phyloP scores from a whole-genome alignment of 2,329 filamentous ascomycete species.

The Pseudocercospora macadamiae region DNA sequence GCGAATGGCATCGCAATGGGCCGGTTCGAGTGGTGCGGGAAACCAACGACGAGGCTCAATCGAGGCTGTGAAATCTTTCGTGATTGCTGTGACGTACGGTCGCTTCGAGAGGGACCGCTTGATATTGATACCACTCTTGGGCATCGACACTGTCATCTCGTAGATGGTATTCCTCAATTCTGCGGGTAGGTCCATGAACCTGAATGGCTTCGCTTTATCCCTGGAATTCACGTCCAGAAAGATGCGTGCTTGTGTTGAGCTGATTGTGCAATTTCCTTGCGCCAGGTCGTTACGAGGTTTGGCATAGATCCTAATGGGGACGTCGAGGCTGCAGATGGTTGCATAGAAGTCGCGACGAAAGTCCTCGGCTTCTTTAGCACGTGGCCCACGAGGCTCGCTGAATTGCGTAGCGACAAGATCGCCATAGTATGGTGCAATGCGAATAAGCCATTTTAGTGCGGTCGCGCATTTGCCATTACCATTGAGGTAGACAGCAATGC shows the following conservation, averaged over 20 bases:
- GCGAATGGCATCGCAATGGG: neutral
- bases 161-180: neutral
- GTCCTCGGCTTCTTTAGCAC: neutral
- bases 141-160: neutral
- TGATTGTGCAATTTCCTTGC: neutral
- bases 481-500: too few relatives aligned
- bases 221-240: neutral
- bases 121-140: neutral
- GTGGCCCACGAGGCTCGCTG: neutral
- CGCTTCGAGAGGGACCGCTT: neutral
- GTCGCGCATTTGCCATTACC: too few relatives aligned
- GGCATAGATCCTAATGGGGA: neutral
- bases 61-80: neutral
- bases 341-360: neutral
- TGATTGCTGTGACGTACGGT: neutral
- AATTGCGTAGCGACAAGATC: neutral
- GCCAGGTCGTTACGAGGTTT: neutral
- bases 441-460: too few relatives aligned
- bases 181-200: neutral
- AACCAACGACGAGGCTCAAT: neutral
- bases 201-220: neutral
- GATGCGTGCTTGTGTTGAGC: neutral
- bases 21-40: neutral
- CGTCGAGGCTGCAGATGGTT: neutral
- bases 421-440: neutral